Percentiles rank a stretch among this genome's conserved stretches.
Evolutionary conservation across 768 basidiomycete genomes (phyloP).

Genomic region (Boletus reticulatus): DNA sequence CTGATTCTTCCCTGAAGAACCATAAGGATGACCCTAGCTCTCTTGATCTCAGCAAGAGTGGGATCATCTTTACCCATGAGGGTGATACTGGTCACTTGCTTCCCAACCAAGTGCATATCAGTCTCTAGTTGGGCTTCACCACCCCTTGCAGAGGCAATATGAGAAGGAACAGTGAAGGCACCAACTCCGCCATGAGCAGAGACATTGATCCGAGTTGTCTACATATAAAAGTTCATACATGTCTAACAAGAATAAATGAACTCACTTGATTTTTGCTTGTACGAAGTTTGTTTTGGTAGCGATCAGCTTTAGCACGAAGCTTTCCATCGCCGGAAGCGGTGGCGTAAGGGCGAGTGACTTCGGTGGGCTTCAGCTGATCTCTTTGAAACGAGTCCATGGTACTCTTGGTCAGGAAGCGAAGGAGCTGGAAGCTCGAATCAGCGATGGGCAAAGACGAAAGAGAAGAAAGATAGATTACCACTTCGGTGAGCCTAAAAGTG

Average conservation of each 20-base stretch:
- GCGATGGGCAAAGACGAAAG: background rate
- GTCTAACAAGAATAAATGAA: background rate
- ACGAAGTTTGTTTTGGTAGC: slow-evolving; percentile 32
- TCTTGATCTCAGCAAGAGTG: slow-evolving; percentile 56
- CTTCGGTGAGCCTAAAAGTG: slow-evolving; percentile 24
- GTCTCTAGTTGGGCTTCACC: slow-evolving; percentile 21
- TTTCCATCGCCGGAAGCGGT: slow-evolving; percentile 12
- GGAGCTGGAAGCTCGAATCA: slow-evolving; percentile 15
- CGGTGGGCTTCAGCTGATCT: slow-evolving; percentile 26
- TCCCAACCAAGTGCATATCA: slow-evolving; percentile 28
- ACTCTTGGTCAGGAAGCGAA: slow-evolving; percentile 28
- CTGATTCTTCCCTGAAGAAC: slow-evolving; percentile 34
- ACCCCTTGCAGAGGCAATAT: slow-evolving; percentile 10
- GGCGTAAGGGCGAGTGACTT: slow-evolving; percentile 21
- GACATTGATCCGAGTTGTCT: slow-evolving; percentile 26
- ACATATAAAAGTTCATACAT: background rate
- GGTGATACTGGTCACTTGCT: slow-evolving; percentile 36
- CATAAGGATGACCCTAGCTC: slow-evolving; percentile 28
- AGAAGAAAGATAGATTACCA: slow-evolving; percentile 8
- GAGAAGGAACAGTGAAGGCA: slow-evolving; percentile 22
- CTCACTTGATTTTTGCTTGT: slow-evolving; percentile 39
- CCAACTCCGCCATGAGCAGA: slow-evolving; percentile 17
- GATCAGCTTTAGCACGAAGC: slow-evolving; percentile 19
- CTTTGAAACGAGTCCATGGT: slow-evolving; percentile 23
- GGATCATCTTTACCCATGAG: slow-evolving; percentile 55